Evolutionary conservation across 1,284 basidiomycete genomes (phyloP), one percentile per base, ranked within the genome.

Genomic region (Austropuccinia psidii): DNA sequence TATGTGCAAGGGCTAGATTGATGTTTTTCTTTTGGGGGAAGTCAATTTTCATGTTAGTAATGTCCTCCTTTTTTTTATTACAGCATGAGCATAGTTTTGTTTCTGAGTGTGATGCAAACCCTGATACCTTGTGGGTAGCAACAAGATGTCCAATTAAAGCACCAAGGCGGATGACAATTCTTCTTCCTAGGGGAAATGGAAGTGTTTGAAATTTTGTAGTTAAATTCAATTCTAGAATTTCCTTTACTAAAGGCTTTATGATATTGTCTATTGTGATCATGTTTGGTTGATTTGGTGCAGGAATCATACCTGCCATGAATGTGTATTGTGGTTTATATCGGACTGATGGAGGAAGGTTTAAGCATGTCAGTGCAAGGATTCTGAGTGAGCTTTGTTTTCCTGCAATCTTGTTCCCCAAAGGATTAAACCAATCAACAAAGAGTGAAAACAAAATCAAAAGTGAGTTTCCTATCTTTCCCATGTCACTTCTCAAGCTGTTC

Each of bases 391-490:
- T 5, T 61, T 61, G 58, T 24, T 61, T 61, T 4, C 58, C 58
- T 13, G 58, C 9, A 24, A 61, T 9, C 24, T 61, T 61, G 21
- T 61, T 61, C 13, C 58, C 58, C 15, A 41, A 37, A 8, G 58
- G 58, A 37, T 61, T 61, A 41, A n/a, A 61, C 58, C 58, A 61
- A 33, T 61, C 58, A 6, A 61, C 37, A 61, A 61, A 61, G 3
- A 61, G 58, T 11, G 35, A 5, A 27, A 61, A 61, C 31, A 15
- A 31, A 9, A 58, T 31, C 4, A 13, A 4, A 37, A 58, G 54
- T 15, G 54, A n/a, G n/a, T n/a, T n/a, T n/a, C n/a, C n/a, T n/a
- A n/a, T n/a, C n/a, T n/a, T n/a, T n/a, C n/a, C n/a, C n/a, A n/a
- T n/a, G n/a, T n/a, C n/a, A n/a, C n/a, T n/a, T n/a, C n/a, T n/a